Conservation (phyloP, 192 early-diverging fungal species). For the Gonapodya sp. region DNA sequence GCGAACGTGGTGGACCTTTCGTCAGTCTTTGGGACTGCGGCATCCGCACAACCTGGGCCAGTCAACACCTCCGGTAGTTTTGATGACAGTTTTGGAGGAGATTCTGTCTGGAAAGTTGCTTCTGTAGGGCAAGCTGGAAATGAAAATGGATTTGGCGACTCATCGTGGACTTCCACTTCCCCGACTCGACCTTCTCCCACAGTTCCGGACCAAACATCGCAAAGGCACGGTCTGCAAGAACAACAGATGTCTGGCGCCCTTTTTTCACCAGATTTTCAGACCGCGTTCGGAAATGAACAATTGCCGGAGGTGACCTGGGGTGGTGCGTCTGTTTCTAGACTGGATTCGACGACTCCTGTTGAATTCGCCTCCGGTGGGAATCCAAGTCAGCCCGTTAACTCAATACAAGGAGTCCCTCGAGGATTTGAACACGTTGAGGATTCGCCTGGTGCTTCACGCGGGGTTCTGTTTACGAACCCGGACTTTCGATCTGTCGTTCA, state of each 20-base stretch:
- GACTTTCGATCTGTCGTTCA: background rate
- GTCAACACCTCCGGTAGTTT: background rate
- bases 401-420: too few species aligned
- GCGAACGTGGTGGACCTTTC: background rate
- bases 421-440: too few species aligned
- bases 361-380: too few species aligned
- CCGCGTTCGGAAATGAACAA: background rate
- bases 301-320: background rate
- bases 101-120: background rate
- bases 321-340: background rate
- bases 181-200: too few species aligned
- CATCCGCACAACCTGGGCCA: background rate
- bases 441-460: too few species aligned
- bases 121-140: too few species aligned
- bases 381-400: too few species aligned
- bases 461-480: background rate
- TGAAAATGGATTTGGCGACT: background rate
- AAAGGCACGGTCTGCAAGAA: background rate
- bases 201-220: too few species aligned
- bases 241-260: background rate
- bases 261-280: background rate
- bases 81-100: background rate
- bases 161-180: background rate
- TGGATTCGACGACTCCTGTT: too few species aligned
- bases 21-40: background rate